These are phyloP conservation scores for Candida ortonii DNA, from an alignment of 805 yeast genomes.

Conservation along the genomic window DNA sequence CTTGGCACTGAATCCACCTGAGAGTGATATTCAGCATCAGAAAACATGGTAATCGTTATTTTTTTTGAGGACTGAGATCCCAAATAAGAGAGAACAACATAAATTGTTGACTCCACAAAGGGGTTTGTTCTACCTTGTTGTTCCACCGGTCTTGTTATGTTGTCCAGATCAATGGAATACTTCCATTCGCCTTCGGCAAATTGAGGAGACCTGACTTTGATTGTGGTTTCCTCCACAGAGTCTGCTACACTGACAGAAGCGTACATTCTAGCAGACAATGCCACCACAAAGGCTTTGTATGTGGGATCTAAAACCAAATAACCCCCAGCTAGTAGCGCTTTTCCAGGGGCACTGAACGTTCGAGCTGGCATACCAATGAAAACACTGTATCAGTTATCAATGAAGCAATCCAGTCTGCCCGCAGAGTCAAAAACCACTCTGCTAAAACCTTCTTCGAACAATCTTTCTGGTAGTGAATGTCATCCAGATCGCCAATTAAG, in stretches of 20 bases:
- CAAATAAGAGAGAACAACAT: conserved; percentile 53
- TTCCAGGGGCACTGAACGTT: conserved; percentile 87
- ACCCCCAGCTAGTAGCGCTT: conserved; percentile 93
- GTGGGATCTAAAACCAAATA: conserved; percentile 81
- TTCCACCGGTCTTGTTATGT: conserved; percentile 15
- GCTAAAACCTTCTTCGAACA: too few relatives aligned
- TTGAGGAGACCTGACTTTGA: conserved; percentile 70
- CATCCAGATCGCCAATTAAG: too few relatives aligned
- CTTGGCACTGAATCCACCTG: conserved; percentile 46
- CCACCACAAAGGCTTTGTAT: conserved; percentile 78
- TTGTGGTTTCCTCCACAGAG: conserved; percentile 15
- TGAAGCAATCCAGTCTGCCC: too few relatives aligned
- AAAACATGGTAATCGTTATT: conserved; percentile 59
- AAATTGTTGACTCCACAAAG: conserved; percentile 64
- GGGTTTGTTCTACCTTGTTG: conserved; percentile 50
- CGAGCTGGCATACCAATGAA: conserved; percentile 5
- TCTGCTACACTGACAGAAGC: conserved; percentile 35
- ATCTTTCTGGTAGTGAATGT: too few relatives aligned
- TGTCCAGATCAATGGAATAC: conserved; percentile 36
- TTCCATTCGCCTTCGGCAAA: conserved; percentile 70
- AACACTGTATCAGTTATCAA: too few relatives aligned
- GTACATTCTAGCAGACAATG: conserved; percentile 87
- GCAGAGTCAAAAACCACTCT: too few relatives aligned
- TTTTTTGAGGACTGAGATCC: conserved; percentile 32
- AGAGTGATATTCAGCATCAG: conserved; percentile 90